A percentile compares a stretch with the other conserved stretches of the same genome.
phyloP scores from a whole-genome alignment of 768 basidiomycete species.

The Auricularia heimuer region DNA sequence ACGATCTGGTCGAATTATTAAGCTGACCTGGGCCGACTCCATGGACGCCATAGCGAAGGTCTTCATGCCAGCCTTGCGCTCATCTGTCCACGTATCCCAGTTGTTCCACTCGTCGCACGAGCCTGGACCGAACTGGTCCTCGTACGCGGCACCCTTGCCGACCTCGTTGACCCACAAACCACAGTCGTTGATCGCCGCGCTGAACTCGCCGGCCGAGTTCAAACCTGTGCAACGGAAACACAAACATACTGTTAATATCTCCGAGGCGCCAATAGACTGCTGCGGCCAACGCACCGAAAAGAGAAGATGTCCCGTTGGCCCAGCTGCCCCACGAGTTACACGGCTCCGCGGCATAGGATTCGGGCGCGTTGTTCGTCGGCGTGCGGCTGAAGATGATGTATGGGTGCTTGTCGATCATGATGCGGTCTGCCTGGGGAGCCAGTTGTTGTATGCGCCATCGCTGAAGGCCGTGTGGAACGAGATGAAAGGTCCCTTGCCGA shows the following conservation, averaged over 20 bases:
- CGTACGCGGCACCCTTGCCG: conserved; percentile 25
- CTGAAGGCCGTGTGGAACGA: neutral
- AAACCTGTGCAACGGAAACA: conserved; percentile 20
- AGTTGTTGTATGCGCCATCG: neutral
- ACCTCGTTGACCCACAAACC: conserved; percentile 28
- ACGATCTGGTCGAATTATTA: too few relatives aligned
- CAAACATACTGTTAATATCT: too few relatives aligned
- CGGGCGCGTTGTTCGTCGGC: neutral
- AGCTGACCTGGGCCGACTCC: conserved; percentile 18
- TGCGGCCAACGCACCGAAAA: too few relatives aligned
- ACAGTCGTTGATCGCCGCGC: conserved; percentile 24
- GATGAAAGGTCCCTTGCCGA: neutral
- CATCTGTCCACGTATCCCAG: conserved; percentile 22
- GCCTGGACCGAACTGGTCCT: conserved; percentile 14
- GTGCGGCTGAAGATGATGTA: conserved; percentile 8
- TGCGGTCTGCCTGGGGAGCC: conserved; percentile 5
- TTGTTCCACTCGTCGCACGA: conserved; percentile 24
- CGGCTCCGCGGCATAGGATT: conserved; percentile 10
- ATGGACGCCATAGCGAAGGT: conserved; percentile 25
- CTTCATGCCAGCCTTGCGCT: conserved; percentile 21
- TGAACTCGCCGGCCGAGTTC: conserved; percentile 29
- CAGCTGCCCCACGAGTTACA: conserved; percentile 25
- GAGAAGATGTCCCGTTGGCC: conserved; percentile 21
- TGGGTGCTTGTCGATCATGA: conserved; percentile 8
- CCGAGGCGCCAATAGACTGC: too few relatives aligned